phyloP scores from a whole-genome alignment of 768 basidiomycete genomes.

The Amanita polypyramis region DNA sequence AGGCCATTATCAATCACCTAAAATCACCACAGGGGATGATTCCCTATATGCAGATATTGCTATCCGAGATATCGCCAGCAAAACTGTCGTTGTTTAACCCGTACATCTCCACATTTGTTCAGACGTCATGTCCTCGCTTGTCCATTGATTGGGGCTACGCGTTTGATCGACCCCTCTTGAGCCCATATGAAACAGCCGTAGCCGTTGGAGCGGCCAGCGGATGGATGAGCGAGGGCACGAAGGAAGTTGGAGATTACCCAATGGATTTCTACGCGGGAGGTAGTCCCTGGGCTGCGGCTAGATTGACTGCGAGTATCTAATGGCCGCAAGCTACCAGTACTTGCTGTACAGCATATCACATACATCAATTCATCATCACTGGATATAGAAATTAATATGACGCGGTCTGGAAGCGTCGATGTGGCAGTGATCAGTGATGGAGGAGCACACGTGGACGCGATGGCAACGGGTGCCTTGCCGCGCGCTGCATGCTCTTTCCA shows the following conservation, averaged over 20 bases:
- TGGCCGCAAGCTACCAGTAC: neutral
- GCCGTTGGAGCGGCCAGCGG: slow-evolving; percentile 59
- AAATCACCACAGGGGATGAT: slow-evolving; percentile 40
- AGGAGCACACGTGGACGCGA: neutral
- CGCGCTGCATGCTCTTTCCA: neutral
- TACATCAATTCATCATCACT: no score
- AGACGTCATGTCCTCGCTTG: slow-evolving; percentile 92
- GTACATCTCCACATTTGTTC: slow-evolving; percentile 83
- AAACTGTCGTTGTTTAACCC: slow-evolving; percentile 80
- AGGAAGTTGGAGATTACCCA: slow-evolving; percentile 52
- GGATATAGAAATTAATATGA: no score
- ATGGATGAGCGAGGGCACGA: slow-evolving; percentile 43
- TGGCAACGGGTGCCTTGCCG: neutral
- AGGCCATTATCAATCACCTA: slow-evolving; percentile 73
- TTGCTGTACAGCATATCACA: no score
- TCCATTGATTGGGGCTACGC: slow-evolving; percentile 99
- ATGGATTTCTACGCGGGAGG: slow-evolving; percentile 95
- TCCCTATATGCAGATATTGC: slow-evolving; percentile 81
- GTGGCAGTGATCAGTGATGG: no score
- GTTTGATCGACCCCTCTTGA: slow-evolving; percentile 79
- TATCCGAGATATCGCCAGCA: slow-evolving; percentile 94
- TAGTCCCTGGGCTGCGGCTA: slow-evolving; percentile 65
- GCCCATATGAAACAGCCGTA: slow-evolving; percentile 88
- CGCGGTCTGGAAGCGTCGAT: no score
- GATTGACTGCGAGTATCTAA: slow-evolving; percentile 34